Conservation (phyloP, 495 filamentous ascomycete species). For the Copromyces sp. region DNA sequence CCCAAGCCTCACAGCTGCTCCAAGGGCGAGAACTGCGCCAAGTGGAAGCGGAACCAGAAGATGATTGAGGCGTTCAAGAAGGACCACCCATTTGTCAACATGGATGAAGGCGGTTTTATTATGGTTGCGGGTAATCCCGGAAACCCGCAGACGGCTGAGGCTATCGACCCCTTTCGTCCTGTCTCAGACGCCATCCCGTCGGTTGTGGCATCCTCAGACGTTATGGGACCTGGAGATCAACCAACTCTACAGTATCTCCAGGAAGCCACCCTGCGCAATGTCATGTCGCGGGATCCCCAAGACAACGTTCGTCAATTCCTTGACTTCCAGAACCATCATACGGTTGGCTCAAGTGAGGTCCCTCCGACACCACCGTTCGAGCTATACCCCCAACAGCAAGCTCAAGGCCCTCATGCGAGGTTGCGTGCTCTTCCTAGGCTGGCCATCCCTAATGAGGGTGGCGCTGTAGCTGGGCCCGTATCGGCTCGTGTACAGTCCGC, state of each 20-base stretch:
- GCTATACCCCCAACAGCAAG: slow-evolving; percentile 25
- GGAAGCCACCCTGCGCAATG: slow-evolving; percentile 53
- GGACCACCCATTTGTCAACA: slow-evolving; percentile 52
- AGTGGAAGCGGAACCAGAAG: slow-evolving; percentile 63
- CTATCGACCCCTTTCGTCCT: slow-evolving; percentile 42
- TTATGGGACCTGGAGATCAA: slow-evolving; percentile 56
- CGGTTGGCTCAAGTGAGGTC: slow-evolving; percentile 40
- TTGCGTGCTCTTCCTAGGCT: slow-evolving; percentile 50
- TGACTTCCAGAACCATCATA: slow-evolving; percentile 56
- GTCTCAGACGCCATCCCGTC: slow-evolving; percentile 62
- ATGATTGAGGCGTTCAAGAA: slow-evolving; percentile 56
- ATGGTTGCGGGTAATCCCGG: slow-evolving; percentile 60
- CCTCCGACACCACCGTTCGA: slow-evolving; percentile 47
- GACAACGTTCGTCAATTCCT: slow-evolving; percentile 88
- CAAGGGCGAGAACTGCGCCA: slow-evolving; percentile 82
- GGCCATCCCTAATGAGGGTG: slow-evolving; percentile 34
- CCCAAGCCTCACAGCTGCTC: slow-evolving; percentile 78
- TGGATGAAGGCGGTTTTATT: slow-evolving; percentile 50
- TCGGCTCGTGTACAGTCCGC: slow-evolving; percentile 10
- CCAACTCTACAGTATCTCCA: slow-evolving; percentile 58
- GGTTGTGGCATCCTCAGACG: slow-evolving; percentile 81
- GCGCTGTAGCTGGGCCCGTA: slow-evolving; percentile 13
- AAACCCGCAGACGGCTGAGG: slow-evolving; percentile 52
- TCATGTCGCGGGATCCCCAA: slow-evolving; percentile 68
- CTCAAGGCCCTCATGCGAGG: slow-evolving; percentile 35